Conservation (phyloP, 129 eudicot genomes). For the carrot (Daucus carota) region DNA sequence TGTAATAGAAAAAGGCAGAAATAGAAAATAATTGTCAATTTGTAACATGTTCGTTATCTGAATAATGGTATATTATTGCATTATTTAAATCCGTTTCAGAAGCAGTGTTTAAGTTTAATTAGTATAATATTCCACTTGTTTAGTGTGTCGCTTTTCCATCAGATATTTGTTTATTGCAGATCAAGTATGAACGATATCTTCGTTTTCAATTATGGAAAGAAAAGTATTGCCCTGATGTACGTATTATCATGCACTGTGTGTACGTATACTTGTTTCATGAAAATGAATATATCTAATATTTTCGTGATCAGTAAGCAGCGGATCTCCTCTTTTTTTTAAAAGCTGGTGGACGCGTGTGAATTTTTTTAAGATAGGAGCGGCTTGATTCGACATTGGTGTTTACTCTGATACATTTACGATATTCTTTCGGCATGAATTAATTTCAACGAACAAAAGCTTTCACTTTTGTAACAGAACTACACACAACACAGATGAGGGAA, state of each 20-base stretch:
- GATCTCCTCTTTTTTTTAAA: too few species aligned
- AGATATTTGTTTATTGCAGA: not conserved
- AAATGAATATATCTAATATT: too few species aligned
- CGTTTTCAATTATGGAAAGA: not conserved
- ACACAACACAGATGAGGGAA: not conserved
- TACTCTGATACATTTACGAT: too few species aligned
- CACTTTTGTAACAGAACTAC: not conserved
- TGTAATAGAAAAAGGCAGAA: not conserved
- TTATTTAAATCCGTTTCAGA: not conserved
- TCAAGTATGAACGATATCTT: not conserved
- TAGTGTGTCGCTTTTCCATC: not conserved
- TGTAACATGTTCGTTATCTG: not conserved
- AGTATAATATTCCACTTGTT: not conserved
- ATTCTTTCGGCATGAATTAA: too few species aligned
- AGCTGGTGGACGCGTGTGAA: too few species aligned
- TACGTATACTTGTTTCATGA: too few species aligned
- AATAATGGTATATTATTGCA: not conserved
- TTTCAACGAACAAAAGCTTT: too few species aligned
- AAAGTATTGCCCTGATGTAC: too few species aligned
- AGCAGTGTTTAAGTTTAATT: not conserved
- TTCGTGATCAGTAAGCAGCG: too few species aligned
- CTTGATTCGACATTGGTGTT: too few species aligned
- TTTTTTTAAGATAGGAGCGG: too few species aligned
- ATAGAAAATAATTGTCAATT: slow-evolving; percentile 1
- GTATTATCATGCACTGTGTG: too few species aligned